These are phyloP conservation scores for Aspergillus kassunensis DNA, from an alignment of 495 filamentous ascomycete species.

Conservation along the genomic window DNA sequence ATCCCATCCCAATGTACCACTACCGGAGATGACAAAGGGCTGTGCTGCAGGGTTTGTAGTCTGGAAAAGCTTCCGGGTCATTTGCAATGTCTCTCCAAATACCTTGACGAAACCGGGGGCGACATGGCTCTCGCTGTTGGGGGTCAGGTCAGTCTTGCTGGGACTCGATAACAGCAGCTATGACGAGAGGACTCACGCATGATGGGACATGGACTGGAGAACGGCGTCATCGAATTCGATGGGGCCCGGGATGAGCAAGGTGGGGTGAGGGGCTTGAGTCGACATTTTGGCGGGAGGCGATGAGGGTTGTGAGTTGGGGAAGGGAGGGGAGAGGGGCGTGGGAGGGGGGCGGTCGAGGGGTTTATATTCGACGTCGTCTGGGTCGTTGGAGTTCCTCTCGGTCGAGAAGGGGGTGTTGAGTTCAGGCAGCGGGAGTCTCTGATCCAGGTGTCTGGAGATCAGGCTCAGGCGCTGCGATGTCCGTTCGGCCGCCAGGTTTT, in stretches of 20 bases:
- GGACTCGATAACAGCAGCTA: not conserved
- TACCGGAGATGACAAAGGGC: conserved; percentile 89
- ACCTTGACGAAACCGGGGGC: conserved; percentile 79
- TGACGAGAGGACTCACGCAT: conserved; percentile 59
- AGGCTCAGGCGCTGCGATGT: conserved; percentile 68
- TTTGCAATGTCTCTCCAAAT: conserved; percentile 84
- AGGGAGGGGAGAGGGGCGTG: conserved; percentile 18
- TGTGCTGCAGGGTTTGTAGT: conserved; percentile 76
- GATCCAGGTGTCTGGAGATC: conserved; percentile 76
- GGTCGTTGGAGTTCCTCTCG: conserved; percentile 50
- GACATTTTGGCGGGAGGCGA: conserved; percentile 59
- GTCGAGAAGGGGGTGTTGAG: conserved; percentile 66
- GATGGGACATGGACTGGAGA: conserved; percentile 91
- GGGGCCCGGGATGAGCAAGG: conserved; percentile 90
- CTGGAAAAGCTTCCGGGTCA: conserved; percentile 91
- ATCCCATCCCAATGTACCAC: conserved; percentile 96
- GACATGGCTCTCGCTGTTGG: conserved; percentile 84
- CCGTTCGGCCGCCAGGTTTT: conserved; percentile 53
- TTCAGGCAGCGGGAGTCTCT: conserved; percentile 53
- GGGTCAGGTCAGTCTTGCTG: not conserved
- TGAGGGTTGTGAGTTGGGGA: conserved; percentile 5
- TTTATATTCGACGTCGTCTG: conserved; percentile 57
- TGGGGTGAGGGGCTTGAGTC: conserved; percentile 70
- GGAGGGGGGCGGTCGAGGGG: conserved; percentile 41
- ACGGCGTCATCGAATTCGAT: conserved; percentile 99